Evolutionary conservation across 164 flowering plant species (phyloP), one percentile per base, ranked within the genome.

Genomic region (Cinnamomum micranthum): DNA sequence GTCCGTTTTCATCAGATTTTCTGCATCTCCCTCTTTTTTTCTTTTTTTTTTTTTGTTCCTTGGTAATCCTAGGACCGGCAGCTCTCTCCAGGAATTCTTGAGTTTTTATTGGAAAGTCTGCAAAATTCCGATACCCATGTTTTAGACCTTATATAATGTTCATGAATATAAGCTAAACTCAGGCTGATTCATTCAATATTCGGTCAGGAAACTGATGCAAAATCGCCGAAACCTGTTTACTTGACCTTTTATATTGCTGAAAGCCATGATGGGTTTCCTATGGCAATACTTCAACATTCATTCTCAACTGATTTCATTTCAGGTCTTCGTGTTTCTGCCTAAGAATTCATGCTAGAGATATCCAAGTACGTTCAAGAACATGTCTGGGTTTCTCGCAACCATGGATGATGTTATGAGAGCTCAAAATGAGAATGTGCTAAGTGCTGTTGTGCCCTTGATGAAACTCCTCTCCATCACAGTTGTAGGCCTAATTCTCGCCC

Each of bases 381-480:
- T 22, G 55, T 41, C 71, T 69, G 27, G 7, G 55, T 35, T 69
- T 69, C n/a, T 14, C 7, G 55, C 55, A 69, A 47, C 12, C 24
- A 69, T 20, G 55, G 71, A 15, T 51, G 17, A 11, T 52, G 35
- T 13, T 24, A 15, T 68, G 71, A n/a, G 52, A 58, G n/a, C 71
- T 68, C 28, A 23, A 31, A 31, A 33, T 68, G 76, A 67, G 10
- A 81, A 81, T 77, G 41, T 88, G 72, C 70, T 85, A 19, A 83
- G 81, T 70, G 92, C 91, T 9, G 85, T 90, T 6, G 68, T 88
- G 4, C 98, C 98, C 1, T 79, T 93, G 80, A 12, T 93, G 93
- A 95, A 95, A 76, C 93, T 95, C 33, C 78, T 95, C 31, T 73
- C 86, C 24, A 86, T 95, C n/a, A 83, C 93, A 3, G 73, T 89